phyloP scores from a whole-genome alignment of 345 rosid species.

The Hypericum perforatum region DNA sequence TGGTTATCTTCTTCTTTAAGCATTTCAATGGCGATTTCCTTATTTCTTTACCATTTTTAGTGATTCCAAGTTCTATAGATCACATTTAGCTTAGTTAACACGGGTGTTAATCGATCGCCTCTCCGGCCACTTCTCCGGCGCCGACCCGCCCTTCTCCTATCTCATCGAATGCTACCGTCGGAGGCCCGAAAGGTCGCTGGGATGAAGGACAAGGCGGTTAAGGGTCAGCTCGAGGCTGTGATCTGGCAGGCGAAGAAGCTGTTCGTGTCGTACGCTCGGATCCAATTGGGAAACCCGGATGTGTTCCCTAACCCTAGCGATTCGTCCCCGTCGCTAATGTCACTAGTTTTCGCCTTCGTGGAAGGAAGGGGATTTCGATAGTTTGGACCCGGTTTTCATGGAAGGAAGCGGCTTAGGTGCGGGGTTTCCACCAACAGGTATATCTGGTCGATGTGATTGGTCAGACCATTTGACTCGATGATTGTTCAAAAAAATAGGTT shows the following conservation, averaged over 20 bases:
- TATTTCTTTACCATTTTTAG: too few relatives aligned
- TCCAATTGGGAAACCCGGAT: conserved; percentile 71
- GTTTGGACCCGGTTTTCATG: conserved; percentile 63
- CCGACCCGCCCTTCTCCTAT: conserved; percentile 62
- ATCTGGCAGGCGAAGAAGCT: conserved; percentile 59
- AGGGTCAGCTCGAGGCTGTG: conserved; percentile 53
- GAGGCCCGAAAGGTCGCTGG: conserved; percentile 61
- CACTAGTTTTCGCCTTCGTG: conserved; percentile 53
- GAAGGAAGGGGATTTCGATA: conserved; percentile 77
- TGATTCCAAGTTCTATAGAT: too few relatives aligned
- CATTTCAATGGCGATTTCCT: too few relatives aligned
- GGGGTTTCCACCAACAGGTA: too few relatives aligned
- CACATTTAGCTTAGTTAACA: too few relatives aligned
- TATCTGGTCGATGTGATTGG: too few relatives aligned
- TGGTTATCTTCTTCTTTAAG: too few relatives aligned
- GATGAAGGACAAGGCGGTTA: conserved; percentile 68
- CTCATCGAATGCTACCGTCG: conserved; percentile 71
- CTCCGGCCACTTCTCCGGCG: conserved; percentile 47
- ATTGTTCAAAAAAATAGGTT: too few relatives aligned
- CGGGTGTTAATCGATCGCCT: conserved; percentile 74
- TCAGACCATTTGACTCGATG: too few relatives aligned
- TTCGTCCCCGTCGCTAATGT: conserved; percentile 48
- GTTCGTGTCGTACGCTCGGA: conserved; percentile 61
- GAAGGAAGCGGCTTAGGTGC: too few relatives aligned
- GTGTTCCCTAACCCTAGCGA: conserved; percentile 27